Base-by-base conservation (phyloP, 768 basidiomycete genomes). In the Leccinum arenicola region DNA sequence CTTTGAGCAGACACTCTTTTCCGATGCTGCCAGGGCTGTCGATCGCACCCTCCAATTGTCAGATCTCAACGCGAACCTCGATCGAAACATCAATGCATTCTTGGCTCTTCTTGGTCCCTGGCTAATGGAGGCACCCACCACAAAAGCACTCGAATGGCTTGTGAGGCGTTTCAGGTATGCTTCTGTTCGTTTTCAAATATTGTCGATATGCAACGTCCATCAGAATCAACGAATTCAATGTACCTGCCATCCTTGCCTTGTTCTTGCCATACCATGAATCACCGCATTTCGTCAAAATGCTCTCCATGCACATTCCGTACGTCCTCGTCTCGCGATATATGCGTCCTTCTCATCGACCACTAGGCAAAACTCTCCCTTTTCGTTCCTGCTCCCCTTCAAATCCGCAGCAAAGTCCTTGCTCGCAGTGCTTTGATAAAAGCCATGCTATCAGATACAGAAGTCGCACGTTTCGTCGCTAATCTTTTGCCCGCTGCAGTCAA, bases 191-290 rank as follows among this genome's bases (percentile, higher is more conserved):
- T 14, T 56, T 9, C 31, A 5, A 5, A 14, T n/a, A 23, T 12
- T 38, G 49, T 58, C 49, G 12, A 52, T 48, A 31, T 50, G 6
- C 43, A 52, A 63, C 27, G 3, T 43, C 25, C 40, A 11, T 55
- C 17, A 98, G 96, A 70, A 85, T 98, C 27, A 83, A 98, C 68
- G 95, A 98, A 70, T 94, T 98, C 77, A 97, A 98, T 67, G 80
- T 95, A 55, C 82, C 88, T 55, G 80, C 82, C 23, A 69, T 95
- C 27, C 79, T 98, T 6, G 75, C 86, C 8, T 77, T 94, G 23
- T 98, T 98, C 74, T 76, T 98, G 31, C 97, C 97, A 0, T 98
- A 96, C 70, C 94, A 98, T 67, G 93, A 95, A 64, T 91, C 95
- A 5, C 87, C 91, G 0, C 94, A 98, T 70, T 98, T 98, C 73